These are phyloP conservation scores for Clonostachys solani DNA, from an alignment of 2,329 filamentous ascomycete genomes.

Conservation along the genomic window DNA sequence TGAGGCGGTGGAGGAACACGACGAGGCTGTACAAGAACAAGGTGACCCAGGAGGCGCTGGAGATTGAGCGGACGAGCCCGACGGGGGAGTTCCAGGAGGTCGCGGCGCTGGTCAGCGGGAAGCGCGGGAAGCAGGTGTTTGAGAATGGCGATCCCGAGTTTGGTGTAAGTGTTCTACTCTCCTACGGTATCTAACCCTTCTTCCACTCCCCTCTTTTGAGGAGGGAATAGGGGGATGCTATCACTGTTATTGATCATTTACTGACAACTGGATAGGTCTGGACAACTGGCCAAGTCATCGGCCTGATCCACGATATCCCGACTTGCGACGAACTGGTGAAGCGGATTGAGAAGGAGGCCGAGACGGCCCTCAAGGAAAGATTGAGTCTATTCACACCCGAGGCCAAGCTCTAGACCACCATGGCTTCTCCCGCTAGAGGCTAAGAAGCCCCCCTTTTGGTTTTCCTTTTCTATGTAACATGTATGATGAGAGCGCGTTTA, in stretches of 20 bases:
- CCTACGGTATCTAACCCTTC: not conserved
- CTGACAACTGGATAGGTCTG: slow-evolving; percentile 61
- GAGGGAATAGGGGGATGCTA: not conserved
- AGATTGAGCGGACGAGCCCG: slow-evolving; percentile 77
- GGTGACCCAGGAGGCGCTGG: slow-evolving; percentile 73
- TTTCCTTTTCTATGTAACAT: not conserved
- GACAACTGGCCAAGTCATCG: slow-evolving; percentile 96
- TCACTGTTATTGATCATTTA: slow-evolving; percentile 6
- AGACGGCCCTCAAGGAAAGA: slow-evolving; percentile 58
- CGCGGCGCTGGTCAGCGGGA: slow-evolving; percentile 81
- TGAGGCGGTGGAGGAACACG: slow-evolving; percentile 92
- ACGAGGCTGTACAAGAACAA: slow-evolving; percentile 86
- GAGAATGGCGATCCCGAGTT: slow-evolving; percentile 85
- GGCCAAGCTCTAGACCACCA: slow-evolving; percentile 49
- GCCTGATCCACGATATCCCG: slow-evolving; percentile 78
- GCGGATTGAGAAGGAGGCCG: slow-evolving; percentile 75
- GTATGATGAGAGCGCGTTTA: not conserved
- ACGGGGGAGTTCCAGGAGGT: slow-evolving; percentile 89
- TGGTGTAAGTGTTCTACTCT: slow-evolving; percentile 58
- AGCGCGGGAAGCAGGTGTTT: slow-evolving; percentile 88
- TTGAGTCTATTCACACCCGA: slow-evolving; percentile 48
- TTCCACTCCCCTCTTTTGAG: not conserved
- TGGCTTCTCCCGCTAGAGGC: not conserved
- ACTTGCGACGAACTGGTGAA: slow-evolving; percentile 65
- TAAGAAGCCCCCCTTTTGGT: not conserved